A percentile compares a stretch with the other conserved stretches of the same genome.
These are phyloP conservation scores for Blastobotrys americana DNA, from an alignment of 805 yeast genomes.

Conservation along the genomic window DNA sequence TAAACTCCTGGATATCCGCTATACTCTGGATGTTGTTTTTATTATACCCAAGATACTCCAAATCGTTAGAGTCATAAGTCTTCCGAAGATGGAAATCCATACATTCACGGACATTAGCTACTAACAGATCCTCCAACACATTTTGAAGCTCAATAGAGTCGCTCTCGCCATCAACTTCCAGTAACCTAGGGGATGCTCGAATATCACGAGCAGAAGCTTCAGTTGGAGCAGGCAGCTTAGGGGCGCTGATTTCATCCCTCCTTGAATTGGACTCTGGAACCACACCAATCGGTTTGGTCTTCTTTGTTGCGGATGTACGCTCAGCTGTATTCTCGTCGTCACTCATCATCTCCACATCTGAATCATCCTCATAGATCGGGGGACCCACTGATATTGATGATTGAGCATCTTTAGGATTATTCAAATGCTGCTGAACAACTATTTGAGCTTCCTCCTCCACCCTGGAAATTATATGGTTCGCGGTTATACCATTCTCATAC, in stretches of 20 bases:
- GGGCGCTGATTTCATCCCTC: too few species aligned
- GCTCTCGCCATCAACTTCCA: background rate
- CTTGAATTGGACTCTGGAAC: background rate
- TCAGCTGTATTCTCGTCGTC: conserved; percentile 1
- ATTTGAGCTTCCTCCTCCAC: conserved; percentile 34
- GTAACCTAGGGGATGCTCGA: background rate
- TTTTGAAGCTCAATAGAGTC: background rate
- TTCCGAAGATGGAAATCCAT: conserved; percentile 45
- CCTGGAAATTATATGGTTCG: conserved; percentile 38
- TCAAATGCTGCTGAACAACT: background rate
- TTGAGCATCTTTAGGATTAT: conserved; percentile 4
- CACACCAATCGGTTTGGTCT: background rate
- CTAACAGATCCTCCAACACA: conserved; percentile 18
- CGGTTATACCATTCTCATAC: conserved; percentile 39
- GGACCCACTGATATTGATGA: too few species aligned
- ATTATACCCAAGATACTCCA: conserved; percentile 45
- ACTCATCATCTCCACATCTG: background rate
- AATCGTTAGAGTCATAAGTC: conserved; percentile 45
- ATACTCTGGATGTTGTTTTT: conserved; percentile 32
- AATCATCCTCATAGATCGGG: background rate
- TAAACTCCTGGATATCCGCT: conserved; percentile 36
- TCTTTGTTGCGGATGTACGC: background rate
- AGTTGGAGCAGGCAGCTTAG: too few species aligned
- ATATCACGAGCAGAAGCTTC: background rate
- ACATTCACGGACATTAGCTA: conserved; percentile 32